A percentile compares a stretch with the other conserved stretches of the same genome.
Conservation (phyloP, 495 filamentous ascomycete genomes). For the Neohortaea acidophila region DNA sequence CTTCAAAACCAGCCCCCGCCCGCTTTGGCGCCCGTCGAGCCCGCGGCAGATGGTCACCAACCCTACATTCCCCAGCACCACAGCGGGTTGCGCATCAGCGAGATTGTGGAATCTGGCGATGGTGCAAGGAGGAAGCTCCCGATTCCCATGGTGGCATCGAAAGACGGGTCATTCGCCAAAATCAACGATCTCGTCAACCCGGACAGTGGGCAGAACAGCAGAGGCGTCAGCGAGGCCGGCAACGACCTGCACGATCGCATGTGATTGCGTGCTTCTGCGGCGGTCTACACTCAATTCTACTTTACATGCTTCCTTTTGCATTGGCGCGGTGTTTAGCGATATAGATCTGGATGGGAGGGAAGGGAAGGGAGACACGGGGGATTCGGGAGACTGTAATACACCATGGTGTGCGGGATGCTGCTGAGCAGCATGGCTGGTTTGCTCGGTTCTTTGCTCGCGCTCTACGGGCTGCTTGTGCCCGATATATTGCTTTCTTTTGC, state of each 20-base stretch:
- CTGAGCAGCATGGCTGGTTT: no score
- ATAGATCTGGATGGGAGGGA: no score
- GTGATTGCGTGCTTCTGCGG: no score
- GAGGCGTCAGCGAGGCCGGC: slow-evolving; percentile 15
- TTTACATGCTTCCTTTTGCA: no score
- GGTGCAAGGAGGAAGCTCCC: slow-evolving; percentile 87
- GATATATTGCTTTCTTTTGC: no score
- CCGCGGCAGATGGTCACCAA: slow-evolving; percentile 42
- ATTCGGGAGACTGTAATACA: no score
- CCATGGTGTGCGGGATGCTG: no score
- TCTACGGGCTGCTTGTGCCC: no score
- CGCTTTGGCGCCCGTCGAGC: slow-evolving; percentile 84
- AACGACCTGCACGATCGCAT: slow-evolving; percentile 14
- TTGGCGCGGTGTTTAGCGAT: no score
- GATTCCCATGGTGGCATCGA: slow-evolving; percentile 57
- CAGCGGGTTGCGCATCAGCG: slow-evolving; percentile 64
- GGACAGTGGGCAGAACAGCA: slow-evolving; percentile 15
- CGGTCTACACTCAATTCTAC: no score
- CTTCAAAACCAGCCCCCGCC: slow-evolving; percentile 58
- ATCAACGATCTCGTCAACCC: slow-evolving; percentile 15
- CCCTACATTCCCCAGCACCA: slow-evolving; percentile 44
- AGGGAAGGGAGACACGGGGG: no score
- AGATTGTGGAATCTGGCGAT: slow-evolving; percentile 81
- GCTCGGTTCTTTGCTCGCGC: no score
- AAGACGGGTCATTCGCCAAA: slow-evolving; percentile 12